Conservation (phyloP, 169 alveolate species). For the Cryptosporidium tyzzeri region DNA sequence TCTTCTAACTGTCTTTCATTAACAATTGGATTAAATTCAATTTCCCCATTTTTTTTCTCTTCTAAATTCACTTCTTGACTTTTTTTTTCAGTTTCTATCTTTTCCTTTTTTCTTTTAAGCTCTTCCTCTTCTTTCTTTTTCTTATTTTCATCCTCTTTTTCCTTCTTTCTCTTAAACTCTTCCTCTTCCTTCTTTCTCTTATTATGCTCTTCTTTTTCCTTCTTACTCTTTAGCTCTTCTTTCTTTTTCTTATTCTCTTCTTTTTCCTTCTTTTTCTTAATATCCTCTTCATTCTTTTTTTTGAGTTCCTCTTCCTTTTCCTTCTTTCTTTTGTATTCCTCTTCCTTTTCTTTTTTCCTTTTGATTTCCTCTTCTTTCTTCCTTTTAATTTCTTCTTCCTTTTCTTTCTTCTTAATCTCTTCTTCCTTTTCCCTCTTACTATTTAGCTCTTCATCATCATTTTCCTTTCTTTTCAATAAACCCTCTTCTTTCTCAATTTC, state of each 20-base stretch:
- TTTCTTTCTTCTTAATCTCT: neutral
- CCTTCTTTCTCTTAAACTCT: neutral
- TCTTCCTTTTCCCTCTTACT: neutral
- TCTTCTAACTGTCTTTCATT: neutral
- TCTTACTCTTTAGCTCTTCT: neutral
- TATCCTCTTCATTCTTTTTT: neutral
- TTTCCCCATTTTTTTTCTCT: neutral
- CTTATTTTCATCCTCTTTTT: neutral
- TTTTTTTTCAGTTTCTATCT: no score
- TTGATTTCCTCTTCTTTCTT: neutral
- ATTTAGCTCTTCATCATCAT: neutral
- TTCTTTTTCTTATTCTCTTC: neutral
- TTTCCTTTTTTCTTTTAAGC: neutral
- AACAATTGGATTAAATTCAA: neutral
- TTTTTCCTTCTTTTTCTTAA: neutral
- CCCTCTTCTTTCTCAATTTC: neutral
- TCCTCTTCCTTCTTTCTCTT: neutral
- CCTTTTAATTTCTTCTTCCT: neutral
- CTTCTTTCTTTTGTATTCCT: neutral
- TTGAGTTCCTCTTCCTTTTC: neutral
- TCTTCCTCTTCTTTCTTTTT: neutral
- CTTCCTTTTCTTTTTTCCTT: neutral
- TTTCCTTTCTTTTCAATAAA: no score
- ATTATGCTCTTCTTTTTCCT: neutral
- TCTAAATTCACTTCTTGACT: neutral